These are phyloP conservation scores for Fusarium keratoplasticum DNA, from an alignment of 2,329 filamentous ascomycete genomes.

Conservation along the genomic window DNA sequence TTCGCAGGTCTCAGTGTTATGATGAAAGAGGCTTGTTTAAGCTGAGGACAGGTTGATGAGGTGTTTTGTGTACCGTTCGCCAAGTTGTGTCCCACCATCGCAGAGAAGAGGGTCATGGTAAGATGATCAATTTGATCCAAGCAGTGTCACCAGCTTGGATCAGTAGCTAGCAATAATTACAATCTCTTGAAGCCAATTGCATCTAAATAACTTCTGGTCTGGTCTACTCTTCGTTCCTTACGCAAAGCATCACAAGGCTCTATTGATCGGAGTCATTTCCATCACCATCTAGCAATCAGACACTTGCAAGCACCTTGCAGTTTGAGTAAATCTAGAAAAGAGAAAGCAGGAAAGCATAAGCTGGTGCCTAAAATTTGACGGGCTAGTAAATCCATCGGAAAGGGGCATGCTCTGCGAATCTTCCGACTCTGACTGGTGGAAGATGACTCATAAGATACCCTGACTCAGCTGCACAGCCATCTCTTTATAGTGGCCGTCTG, in stretches of 20 bases:
- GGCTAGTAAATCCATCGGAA: not conserved
- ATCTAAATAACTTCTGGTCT: not conserved
- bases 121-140: not conserved
- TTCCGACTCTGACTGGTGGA: not conserved
- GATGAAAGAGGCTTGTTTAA: not conserved
- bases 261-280: not conserved
- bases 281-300: not conserved
- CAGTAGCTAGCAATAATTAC: not conserved
- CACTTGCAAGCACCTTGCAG: not conserved
- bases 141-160: not conserved
- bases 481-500: not conserved
- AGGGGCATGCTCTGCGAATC: not conserved
- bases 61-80: not conserved
- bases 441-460: not conserved
- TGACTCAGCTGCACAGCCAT: not conserved
- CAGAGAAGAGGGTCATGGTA: no score
- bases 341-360: not conserved
- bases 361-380: not conserved
- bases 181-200: accelerated
- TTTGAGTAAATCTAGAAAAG: not conserved
- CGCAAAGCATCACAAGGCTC: not conserved
- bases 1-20: not conserved
- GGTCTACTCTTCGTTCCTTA: not conserved
- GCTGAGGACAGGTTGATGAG: not conserved
- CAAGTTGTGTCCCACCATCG: not conserved